Evolutionary conservation across 2,329 filamentous ascomycete species (phyloP).

Genomic region (Colletotrichum sp.): DNA sequence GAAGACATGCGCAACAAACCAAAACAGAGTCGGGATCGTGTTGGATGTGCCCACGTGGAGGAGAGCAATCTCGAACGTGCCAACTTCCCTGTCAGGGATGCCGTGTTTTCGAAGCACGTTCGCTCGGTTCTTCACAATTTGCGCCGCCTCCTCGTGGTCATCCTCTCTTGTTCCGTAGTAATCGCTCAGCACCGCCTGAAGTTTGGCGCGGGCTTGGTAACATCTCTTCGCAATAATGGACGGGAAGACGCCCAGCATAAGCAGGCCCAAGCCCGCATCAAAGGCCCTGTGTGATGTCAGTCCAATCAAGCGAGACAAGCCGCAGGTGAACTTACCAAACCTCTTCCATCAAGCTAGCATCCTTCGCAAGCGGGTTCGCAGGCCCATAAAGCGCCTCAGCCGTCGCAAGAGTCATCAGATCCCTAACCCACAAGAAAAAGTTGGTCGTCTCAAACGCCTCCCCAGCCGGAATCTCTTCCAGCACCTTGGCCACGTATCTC

Average conservation of each 20-base stretch:
- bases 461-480: constrained; percentile 27
- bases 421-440: constrained; percentile 42
- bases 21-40: constrained; percentile 41
- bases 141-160: constrained; percentile 27
- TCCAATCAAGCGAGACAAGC: background rate
- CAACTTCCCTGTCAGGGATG: constrained; percentile 30
- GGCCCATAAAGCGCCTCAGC: constrained; percentile 46
- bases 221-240: constrained; percentile 33
- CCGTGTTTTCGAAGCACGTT: constrained; percentile 29
- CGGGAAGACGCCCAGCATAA: constrained; percentile 31
- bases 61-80: constrained; percentile 32
- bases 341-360: constrained; percentile 34
- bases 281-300: background rate
- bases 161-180: constrained; percentile 36
- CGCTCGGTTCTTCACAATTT: constrained; percentile 32
- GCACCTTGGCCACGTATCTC: background rate
- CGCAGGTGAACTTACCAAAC: constrained; percentile 29
- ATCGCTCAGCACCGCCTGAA: constrained; percentile 29
- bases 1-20: constrained; percentile 35
- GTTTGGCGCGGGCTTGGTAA: constrained; percentile 27
- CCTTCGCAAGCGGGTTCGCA: constrained; percentile 41
- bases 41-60: constrained; percentile 34
- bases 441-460: constrained; percentile 23
- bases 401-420: constrained; percentile 42
- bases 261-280: background rate